Evolutionary conservation across 768 basidiomycete species (phyloP), one percentile per base, ranked within the genome.

Genomic region (Boletus tylopilopsis): DNA sequence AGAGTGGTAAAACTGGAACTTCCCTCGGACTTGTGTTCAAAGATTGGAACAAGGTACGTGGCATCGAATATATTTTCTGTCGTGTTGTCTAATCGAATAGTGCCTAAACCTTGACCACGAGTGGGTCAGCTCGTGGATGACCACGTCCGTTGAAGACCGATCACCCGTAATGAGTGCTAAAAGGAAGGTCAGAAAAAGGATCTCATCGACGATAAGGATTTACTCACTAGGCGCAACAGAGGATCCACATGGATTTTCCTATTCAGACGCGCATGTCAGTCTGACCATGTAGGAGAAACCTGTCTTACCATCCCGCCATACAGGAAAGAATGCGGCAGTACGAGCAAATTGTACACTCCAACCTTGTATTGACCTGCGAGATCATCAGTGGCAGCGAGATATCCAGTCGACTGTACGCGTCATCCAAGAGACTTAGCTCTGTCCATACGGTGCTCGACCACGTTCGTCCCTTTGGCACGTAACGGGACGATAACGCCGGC

Each of bases 401-500:
- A 94, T 57, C 90, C 29, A 29, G 2, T 13, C n/a, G n/a, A n/a
- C n/a, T n/a, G n/a, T n/a, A 87, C 0, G 86, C 81, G 2, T 74
- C 77, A 0, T 91, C 84, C 51, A 96, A 78, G 25, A 85, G 64
- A 57, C 85, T 82, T 0, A 93, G 93, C 69, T 97, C 93, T 1
- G 92, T 83, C 94, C 94, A 97, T 5, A 94, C 78, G 1, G 94
- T 94, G 15, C 76, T 84, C 15, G 71, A 83, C 90, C 95, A 92
- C n/a, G 73, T 61, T 56, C 79, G 85, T 15, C 83, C 87, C 30
- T 78, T 67, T 10, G 77, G 68, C 27, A 71, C 68, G 77, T 70
- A 64, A 94, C 91, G 0, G 81, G 60, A 11, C 74, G 80, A 68
- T 94, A 94, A 19, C 73, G 76, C 3, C 86, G 1, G 93, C 94